A percentile compares a stretch with the other conserved stretches of the same genome.
Evolutionary conservation across 345 rosid genomes (phyloP).

Genomic region (Populus ilicifolia): DNA sequence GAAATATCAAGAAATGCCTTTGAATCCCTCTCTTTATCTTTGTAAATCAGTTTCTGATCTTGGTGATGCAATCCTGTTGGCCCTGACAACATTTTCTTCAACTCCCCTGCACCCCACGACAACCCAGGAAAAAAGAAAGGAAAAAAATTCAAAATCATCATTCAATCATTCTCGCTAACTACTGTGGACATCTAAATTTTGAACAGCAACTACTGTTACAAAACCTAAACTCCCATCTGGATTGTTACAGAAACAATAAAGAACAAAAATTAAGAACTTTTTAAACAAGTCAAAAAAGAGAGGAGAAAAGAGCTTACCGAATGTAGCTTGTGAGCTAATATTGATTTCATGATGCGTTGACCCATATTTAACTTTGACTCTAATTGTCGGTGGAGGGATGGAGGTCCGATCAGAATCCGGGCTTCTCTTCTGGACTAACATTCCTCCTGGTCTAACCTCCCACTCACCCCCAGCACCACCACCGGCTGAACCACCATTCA

Average conservation of each 20-base stretch:
- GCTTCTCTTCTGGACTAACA: constrained; percentile 90
- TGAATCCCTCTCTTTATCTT: constrained; percentile 95
- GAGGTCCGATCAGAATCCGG: constrained; percentile 63
- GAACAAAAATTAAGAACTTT: no score
- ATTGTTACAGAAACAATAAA: background rate
- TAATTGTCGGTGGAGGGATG: constrained; percentile 72
- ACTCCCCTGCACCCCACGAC: constrained; percentile 58
- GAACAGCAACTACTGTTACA: background rate
- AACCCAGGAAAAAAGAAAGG: background rate
- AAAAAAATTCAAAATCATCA: background rate
- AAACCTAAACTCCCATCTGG: background rate
- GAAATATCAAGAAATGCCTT: constrained; percentile 74
- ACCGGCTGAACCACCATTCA: constrained; percentile 40
- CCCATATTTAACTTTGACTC: constrained; percentile 87
- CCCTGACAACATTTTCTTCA: constrained; percentile 87
- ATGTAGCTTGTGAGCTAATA: constrained; percentile 83
- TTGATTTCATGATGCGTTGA: constrained; percentile 74
- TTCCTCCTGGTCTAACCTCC: constrained; percentile 98
- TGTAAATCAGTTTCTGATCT: constrained; percentile 87
- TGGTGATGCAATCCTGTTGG: constrained; percentile 87
- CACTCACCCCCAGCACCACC: constrained; percentile 59
- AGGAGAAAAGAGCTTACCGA: constrained; percentile 43
- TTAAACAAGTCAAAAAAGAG: background rate
- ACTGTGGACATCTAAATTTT: background rate
- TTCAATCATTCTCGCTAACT: background rate